Evolutionary conservation across 352 stramenopile species (phyloP), one percentile per base, ranked within the genome.

Genomic region (Globisporangium apiculatum): DNA sequence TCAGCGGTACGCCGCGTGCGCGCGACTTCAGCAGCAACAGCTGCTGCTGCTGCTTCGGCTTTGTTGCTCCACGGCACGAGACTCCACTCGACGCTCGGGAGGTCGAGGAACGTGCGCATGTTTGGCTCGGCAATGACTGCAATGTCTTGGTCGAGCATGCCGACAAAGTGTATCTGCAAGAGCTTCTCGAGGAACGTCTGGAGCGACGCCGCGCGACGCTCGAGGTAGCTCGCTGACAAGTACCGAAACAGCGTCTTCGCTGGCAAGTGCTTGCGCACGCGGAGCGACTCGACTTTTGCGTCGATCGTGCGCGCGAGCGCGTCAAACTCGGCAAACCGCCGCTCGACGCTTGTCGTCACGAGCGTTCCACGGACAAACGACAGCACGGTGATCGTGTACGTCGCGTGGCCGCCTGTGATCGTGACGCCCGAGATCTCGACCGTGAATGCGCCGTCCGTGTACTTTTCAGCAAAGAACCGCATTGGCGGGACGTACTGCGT

Each of bases 181-280:
- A 85, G 31, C 15, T 73, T 71, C 40, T 90, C 75, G 1, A 93
- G 62, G 51, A 91, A 93, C 4, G 65, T 58, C 54, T 93, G 79
- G 54, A 93, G 57, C 3, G 70, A 70, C 0, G 76, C 73, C 3
- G 76, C 74, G 48, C 83, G 76, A 6, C 65, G 67, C 60, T 93
- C 83, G 8, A 93, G 54, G 51, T 82, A 93, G 37, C 66, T 68
- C 0, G 72, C 72, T 0, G 71, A 80, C 7, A 76, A 49, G 38
- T 75, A 87, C 17, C 75, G 70, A 50, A 91, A 90, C 11, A 93
- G 65, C 1, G 83, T 91, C 55, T 93, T 93, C 7, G 73, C 67
- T 7, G 83, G 83, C n/a, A 92, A 69, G 8, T 79, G 59, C 31
- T 70, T 65, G 17, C 77, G 66, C 18, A 87, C 52, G 14, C 71